Conservation (phyloP, 306 rosid species). For the Malus sylvestris region DNA sequence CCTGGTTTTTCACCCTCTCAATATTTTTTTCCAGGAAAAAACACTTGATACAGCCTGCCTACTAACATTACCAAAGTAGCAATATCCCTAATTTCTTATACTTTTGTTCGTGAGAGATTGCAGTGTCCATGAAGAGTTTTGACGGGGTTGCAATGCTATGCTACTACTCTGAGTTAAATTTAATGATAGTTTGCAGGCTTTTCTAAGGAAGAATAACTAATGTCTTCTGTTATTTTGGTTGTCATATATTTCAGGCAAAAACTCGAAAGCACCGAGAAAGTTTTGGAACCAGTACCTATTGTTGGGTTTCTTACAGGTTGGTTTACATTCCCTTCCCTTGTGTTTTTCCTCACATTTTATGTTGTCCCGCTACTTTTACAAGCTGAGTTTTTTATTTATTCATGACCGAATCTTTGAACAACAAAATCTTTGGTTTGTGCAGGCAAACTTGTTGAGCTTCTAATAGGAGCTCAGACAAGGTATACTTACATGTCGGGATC, state of each 20-base stretch:
- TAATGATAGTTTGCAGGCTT: not conserved
- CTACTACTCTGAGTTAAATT: not conserved
- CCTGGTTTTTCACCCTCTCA: not conserved
- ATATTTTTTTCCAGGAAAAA: not conserved
- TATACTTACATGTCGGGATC: constrained; percentile 88
- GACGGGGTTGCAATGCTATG: not conserved
- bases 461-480: constrained; percentile 81
- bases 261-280: constrained; percentile 61
- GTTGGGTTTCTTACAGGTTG: constrained; percentile 82
- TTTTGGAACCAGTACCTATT: constrained; percentile 62
- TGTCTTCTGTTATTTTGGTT: not conserved
- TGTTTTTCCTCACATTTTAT: not conserved
- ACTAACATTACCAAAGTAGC: not conserved
- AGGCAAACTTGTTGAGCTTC: constrained; percentile 84
- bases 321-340: constrained; percentile 6
- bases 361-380: not conserved
- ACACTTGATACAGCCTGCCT: not conserved
- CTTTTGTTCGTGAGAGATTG: not conserved
- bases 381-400: not conserved
- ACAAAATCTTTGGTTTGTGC: constrained; percentile 20
- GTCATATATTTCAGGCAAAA: constrained; percentile 43
- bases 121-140: too few species aligned
- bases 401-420: not conserved
- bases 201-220: not conserved
- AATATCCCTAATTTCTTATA: not conserved